phyloP scores from a whole-genome alignment of 441 rosid species.

The Adansonia madagascariensis region DNA sequence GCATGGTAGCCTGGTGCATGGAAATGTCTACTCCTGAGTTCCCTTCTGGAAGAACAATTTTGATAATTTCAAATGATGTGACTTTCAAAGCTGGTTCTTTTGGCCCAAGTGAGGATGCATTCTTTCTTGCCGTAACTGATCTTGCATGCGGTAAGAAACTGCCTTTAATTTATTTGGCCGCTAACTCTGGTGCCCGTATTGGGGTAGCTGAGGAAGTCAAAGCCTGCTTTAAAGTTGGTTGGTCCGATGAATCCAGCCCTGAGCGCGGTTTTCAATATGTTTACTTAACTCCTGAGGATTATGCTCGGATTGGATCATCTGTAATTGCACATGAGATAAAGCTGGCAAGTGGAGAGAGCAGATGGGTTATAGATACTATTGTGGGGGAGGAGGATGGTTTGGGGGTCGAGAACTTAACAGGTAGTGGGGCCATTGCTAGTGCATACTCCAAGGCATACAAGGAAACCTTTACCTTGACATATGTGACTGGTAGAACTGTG shows the following conservation, averaged over 20 bases:
- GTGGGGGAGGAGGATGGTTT: constrained; percentile 96
- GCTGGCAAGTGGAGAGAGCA: constrained; percentile 71
- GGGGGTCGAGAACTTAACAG: constrained; percentile 94
- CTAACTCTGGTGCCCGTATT: constrained; percentile 97
- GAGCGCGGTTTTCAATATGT: constrained; percentile 92
- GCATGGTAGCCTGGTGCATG: constrained; percentile 99
- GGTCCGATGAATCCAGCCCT: constrained; percentile 88
- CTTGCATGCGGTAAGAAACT: constrained; percentile 90
- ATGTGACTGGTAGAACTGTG: constrained; percentile 94
- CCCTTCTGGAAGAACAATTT: constrained; percentile 88
- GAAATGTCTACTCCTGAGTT: constrained; percentile 95
- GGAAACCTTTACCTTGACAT: constrained; percentile 92
- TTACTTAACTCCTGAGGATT: constrained; percentile 78
- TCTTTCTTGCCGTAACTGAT: constrained; percentile 91
- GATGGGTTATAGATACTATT: constrained; percentile 95
- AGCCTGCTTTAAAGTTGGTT: constrained; percentile 86
- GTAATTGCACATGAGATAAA: constrained; percentile 90
- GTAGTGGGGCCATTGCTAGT: constrained; percentile 98
- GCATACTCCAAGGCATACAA: constrained; percentile 95
- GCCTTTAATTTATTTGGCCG: constrained; percentile 96
- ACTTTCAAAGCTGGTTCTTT: constrained; percentile 99
- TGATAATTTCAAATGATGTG: constrained; percentile 87
- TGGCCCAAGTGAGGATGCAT: constrained; percentile 98
- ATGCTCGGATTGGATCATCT: constrained; percentile 65
- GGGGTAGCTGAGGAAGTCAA: constrained; percentile 99